A percentile compares a stretch with the other conserved stretches of the same genome.
Evolutionary conservation across 1,284 basidiomycete species (phyloP).

Genomic region (Apiotrichum siamense): DNA sequence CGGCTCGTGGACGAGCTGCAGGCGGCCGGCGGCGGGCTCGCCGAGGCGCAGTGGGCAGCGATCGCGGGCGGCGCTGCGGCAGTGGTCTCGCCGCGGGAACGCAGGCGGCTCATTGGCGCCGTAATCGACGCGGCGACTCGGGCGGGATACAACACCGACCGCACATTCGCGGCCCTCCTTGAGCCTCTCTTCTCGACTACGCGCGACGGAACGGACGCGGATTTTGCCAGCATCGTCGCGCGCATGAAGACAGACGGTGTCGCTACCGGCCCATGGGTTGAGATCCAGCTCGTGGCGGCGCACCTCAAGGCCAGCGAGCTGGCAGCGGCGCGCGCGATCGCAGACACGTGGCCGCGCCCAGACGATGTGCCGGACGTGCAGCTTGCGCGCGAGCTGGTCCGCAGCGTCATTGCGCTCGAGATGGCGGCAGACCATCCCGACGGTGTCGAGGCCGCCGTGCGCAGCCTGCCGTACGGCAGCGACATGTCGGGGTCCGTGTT

Average conservation of each 20-base stretch:
- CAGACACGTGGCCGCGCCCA: constrained; percentile 1
- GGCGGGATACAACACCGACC: neutral
- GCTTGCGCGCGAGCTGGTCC: neutral
- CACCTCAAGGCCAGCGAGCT: constrained; percentile 14
- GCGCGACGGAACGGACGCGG: neutral
- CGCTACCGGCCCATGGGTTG: constrained; percentile 6
- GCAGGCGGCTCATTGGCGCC: neutral
- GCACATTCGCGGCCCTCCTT: constrained; percentile 3
- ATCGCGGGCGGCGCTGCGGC: neutral
- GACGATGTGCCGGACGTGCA: neutral
- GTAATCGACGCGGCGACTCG: neutral
- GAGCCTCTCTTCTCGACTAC: neutral
- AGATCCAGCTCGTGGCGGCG: constrained; percentile 16
- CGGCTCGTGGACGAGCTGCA: neutral
- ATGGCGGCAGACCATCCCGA: constrained; percentile 15
- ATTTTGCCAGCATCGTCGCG: neutral
- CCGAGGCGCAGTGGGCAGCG: neutral
- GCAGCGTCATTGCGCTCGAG: constrained; percentile 1
- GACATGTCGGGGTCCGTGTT: constrained; percentile 7
- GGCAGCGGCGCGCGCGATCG: constrained; percentile 10
- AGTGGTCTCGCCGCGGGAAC: neutral
- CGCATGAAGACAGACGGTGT: constrained; percentile 4
- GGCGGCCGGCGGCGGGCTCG: neutral
- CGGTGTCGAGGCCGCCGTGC: constrained; percentile 6
- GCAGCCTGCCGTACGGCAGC: constrained; percentile 1